Evolutionary conservation across 2,329 filamentous ascomycete species (phyloP).

Genomic region (Calonectria montana): DNA sequence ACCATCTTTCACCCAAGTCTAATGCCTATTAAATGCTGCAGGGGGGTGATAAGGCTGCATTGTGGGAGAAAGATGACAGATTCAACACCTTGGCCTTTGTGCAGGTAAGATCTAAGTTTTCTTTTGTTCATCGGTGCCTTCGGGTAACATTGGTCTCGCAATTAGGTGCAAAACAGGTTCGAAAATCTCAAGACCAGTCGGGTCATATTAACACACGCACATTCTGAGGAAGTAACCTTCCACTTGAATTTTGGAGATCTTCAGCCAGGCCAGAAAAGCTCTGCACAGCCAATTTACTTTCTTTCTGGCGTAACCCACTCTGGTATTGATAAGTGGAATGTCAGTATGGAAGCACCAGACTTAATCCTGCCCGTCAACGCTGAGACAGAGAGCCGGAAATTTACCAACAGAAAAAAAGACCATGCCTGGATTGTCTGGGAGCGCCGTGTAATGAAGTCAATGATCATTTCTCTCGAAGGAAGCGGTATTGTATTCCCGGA

Average conservation of each 20-base stretch:
- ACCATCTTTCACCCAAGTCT: neutral
- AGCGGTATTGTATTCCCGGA: neutral
- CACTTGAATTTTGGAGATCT: neutral
- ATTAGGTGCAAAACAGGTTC: neutral
- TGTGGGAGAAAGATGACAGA: neutral
- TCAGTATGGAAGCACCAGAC: neutral
- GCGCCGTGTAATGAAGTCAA: neutral
- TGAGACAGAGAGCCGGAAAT: neutral
- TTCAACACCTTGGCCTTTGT: neutral
- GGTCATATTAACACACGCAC: neutral
- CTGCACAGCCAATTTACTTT: neutral
- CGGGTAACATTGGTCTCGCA: no score
- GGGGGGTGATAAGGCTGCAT: neutral
- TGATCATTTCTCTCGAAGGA: neutral
- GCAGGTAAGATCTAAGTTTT: neutral
- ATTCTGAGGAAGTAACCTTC: neutral
- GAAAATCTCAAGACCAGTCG: neutral
- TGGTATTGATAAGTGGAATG: neutral
- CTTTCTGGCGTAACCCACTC: neutral
- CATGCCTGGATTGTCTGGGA: neutral
- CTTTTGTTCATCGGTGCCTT: no score
- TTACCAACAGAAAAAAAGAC: neutral
- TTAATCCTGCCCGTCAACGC: neutral
- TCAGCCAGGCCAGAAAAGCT: neutral
- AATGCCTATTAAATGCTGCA: neutral